Base-by-base conservation (phyloP, 352 stramenopile genomes). In the Pythium chondricola region DNA sequence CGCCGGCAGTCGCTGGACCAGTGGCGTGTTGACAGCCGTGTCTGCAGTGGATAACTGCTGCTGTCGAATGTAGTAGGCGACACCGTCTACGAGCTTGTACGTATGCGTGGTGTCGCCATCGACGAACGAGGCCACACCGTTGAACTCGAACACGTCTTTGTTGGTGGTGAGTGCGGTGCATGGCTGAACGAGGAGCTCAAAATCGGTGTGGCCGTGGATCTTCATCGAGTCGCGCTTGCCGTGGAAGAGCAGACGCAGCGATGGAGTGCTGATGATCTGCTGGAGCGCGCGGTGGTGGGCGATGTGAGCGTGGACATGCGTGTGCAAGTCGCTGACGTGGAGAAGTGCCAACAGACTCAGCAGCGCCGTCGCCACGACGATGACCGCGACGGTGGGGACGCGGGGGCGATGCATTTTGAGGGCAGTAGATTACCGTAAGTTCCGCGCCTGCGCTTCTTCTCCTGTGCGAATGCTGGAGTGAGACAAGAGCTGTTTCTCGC, bases 151-250 rank as follows among this genome's bases (percentile, higher is more conserved):
- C 0, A 46, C 55, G 27, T 52, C 51, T 37, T 50, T 59, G 45
- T 24, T 39, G 13, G 9, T 24, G 33, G 45, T 20, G 14, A 18
- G 14, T 11, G 43, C 52, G 10, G 41, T 58, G 2, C 67, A 37
- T 2, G 67, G 51, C 8, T 63, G 67, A 37, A 74, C 63, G 48
- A 75, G 64, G 26, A 80, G 53, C 21, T 72, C 58, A 14, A 82
- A 77, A 40, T 44, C 56, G 39, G 59, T 61, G 27, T 64, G 30
- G n/a, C 68, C 65, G 41, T 82, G 71, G 33, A 80, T 56, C 13
- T 62, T 56, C 69, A 85, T 82, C 17, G 69, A 67, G 39, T 52
- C 61, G 18, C 73, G 69, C 43, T 82, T 73, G 51, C 75, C 65
- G 29, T 65, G 61, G 63, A 85, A 70, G 6, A 41, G 48, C 16